Conservation (phyloP, 192 early-diverging fungal genomes). For the Coemansia sp. region DNA sequence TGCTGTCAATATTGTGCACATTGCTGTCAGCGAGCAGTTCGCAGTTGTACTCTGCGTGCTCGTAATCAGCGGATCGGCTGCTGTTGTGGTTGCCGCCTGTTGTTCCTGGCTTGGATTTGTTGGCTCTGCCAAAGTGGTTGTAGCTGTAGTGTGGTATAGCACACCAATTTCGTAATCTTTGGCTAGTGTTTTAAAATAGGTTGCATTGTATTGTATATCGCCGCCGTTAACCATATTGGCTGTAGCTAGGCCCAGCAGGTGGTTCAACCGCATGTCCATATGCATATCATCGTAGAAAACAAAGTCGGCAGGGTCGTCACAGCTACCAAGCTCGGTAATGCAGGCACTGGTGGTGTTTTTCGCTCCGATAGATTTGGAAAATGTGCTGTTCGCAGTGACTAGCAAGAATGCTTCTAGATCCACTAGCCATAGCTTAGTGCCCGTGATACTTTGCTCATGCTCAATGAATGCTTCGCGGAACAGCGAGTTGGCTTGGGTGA, state of each 20-base stretch:
- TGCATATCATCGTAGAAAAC: constrained; percentile 27
- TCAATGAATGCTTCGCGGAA: constrained; percentile 11
- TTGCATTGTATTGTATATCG: constrained; percentile 17
- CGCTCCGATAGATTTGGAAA: constrained; percentile 20
- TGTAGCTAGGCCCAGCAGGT: constrained; percentile 19
- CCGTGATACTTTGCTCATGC: background rate
- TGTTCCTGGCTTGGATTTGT: background rate
- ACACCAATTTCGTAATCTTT: constrained; percentile 27
- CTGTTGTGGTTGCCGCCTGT: background rate
- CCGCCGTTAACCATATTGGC: constrained; percentile 13
- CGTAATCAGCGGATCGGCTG: constrained; percentile 15
- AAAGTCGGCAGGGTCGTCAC: constrained; percentile 15
- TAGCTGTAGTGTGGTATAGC: constrained; percentile 19
- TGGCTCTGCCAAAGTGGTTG: background rate
- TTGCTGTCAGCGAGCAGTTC: constrained; percentile 19
- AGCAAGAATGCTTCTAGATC: constrained; percentile 21
- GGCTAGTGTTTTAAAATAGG: constrained; percentile 13
- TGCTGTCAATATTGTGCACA: constrained; percentile 5
- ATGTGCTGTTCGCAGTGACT: constrained; percentile 17
- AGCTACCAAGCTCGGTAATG: constrained; percentile 9
- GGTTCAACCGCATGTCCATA: constrained; percentile 26
- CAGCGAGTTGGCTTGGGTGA: constrained; percentile 3
- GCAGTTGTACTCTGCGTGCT: constrained; percentile 7
- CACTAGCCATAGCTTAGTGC: constrained; percentile 17
- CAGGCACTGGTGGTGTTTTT: constrained; percentile 18